Evolutionary conservation across 75 land plant genomes (phyloP).

Genomic region (Pseudotsuga menziesii): DNA sequence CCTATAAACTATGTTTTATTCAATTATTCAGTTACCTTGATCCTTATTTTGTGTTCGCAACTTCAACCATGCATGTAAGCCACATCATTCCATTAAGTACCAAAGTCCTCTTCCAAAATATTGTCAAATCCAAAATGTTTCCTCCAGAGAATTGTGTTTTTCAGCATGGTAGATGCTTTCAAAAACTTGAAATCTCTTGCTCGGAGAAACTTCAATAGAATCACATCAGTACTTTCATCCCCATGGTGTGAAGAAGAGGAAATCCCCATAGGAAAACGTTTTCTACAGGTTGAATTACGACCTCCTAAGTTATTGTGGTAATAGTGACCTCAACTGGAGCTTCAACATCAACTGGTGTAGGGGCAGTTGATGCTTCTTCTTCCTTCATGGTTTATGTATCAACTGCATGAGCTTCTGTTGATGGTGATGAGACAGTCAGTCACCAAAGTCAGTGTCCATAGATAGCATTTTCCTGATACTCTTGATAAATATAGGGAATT

Average conservation of each 20-base stretch:
- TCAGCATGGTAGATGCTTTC: slow-evolving; percentile 51
- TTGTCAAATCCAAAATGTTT: slow-evolving; percentile 37
- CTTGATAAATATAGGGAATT: too few species aligned
- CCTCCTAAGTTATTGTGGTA: slow-evolving; percentile 15
- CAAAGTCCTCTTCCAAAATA: slow-evolving; percentile 38
- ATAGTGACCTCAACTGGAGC: slow-evolving; percentile 5
- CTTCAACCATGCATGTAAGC: slow-evolving; percentile 45
- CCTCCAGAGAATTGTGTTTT: slow-evolving; percentile 49
- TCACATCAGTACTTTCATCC: slow-evolving; percentile 60
- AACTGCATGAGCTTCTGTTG: slow-evolving; percentile 5
- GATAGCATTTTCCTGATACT: too few species aligned
- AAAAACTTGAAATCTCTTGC: slow-evolving; percentile 70
- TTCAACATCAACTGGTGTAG: slow-evolving; percentile 1
- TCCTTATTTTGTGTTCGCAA: too few species aligned
- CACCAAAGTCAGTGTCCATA: too few species aligned
- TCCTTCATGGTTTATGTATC: not conserved
- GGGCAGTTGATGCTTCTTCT: slow-evolving; percentile 2
- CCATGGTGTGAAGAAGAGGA: slow-evolving; percentile 36
- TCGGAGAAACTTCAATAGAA: slow-evolving; percentile 61
- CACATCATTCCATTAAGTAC: slow-evolving; percentile 26
- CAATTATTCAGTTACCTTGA: too few species aligned
- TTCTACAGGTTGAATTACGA: slow-evolving; percentile 17
- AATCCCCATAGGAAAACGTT: slow-evolving; percentile 60
- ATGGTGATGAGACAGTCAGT: not conserved
- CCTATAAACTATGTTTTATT: too few species aligned